Conservation (phyloP, 73 alveolate species). For the Symbiodinium pilosum region DNA sequence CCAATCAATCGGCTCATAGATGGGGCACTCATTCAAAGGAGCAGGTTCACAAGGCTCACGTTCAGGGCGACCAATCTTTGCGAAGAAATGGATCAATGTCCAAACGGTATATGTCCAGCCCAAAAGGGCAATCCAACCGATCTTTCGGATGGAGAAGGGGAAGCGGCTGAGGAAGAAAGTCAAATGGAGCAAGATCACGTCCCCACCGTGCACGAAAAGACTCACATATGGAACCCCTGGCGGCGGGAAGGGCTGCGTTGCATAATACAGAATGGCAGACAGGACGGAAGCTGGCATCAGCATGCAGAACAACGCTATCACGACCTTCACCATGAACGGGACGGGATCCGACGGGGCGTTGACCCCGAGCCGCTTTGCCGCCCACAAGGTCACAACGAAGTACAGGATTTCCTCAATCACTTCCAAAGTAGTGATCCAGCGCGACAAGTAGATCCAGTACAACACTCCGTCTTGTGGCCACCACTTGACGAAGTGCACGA, state of each 20-base stretch:
- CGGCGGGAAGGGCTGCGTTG: not conserved
- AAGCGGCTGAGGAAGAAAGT: slow-evolving; percentile 59
- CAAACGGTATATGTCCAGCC: not conserved
- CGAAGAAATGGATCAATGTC: slow-evolving; percentile 5
- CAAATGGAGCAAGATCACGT: slow-evolving; percentile 16
- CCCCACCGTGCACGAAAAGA: slow-evolving; percentile 32
- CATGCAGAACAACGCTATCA: slow-evolving; percentile 28
- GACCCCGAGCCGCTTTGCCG: not conserved
- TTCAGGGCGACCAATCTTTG: not conserved
- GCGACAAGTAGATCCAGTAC: slow-evolving; percentile 63
- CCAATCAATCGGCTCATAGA: slow-evolving; percentile 51
- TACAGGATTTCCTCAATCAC: not conserved
- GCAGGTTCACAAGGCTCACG: not conserved
- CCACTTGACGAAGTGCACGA: not conserved
- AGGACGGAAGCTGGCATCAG: slow-evolving; percentile 22
- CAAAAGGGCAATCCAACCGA: slow-evolving; percentile 13
- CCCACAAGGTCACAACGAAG: slow-evolving; percentile 25
- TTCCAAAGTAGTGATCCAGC: slow-evolving; percentile 2
- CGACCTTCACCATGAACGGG: not conserved
- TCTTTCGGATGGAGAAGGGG: slow-evolving; percentile 37
- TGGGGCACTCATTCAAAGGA: slow-evolving; percentile 52
- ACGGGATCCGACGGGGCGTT: not conserved
- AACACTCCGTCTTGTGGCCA: slow-evolving; percentile 9
- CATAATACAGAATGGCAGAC: slow-evolving; percentile 19
- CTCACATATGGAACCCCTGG: slow-evolving; percentile 10